A percentile compares a stretch with the other conserved stretches of the same genome.
These are phyloP conservation scores for Narthecium ossifragum DNA, from an alignment of 106 monocot species.

Conservation along the genomic window DNA sequence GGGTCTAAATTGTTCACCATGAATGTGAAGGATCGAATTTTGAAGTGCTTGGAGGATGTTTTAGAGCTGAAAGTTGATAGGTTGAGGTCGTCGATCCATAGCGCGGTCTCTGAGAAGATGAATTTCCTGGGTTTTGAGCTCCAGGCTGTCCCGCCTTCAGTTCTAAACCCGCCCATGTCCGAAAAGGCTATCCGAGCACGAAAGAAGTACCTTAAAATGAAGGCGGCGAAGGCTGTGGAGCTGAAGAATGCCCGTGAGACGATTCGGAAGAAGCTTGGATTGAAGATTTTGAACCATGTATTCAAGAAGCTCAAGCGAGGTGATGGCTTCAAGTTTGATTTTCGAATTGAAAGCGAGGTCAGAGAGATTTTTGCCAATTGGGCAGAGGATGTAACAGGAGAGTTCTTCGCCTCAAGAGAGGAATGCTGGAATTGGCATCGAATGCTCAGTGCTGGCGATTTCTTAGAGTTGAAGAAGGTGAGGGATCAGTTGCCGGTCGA, in stretches of 20 bases:
- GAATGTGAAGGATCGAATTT: constrained; percentile 53
- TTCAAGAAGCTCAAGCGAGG: constrained; percentile 63
- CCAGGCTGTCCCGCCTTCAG: constrained; percentile 77
- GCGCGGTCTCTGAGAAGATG: constrained; percentile 84
- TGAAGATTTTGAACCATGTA: constrained; percentile 73
- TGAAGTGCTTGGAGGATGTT: constrained; percentile 44
- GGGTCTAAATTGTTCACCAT: constrained; percentile 67
- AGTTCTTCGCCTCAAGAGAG: constrained; percentile 55
- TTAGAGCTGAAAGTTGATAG: constrained; percentile 63
- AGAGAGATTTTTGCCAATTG: constrained; percentile 60
- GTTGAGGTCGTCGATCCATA: constrained; percentile 55
- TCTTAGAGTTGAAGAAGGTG: constrained; percentile 64
- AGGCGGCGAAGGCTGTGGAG: constrained; percentile 58
- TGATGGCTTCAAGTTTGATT: constrained; percentile 50
- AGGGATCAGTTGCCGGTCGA: constrained; percentile 73
- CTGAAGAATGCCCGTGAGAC: constrained; percentile 96
- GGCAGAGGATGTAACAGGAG: constrained; percentile 56
- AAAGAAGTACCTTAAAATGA: constrained; percentile 85
- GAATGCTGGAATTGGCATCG: constrained; percentile 65
- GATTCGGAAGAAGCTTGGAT: constrained; percentile 70
- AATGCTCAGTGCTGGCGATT: constrained; percentile 62
- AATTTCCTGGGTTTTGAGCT: constrained; percentile 87
- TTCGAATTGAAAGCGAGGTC: constrained; percentile 53
- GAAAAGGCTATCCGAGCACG: constrained; percentile 89
- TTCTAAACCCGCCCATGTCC: constrained; percentile 69